Conservation (phyloP, 768 basidiomycete genomes). For the Termitomyces heimii region DNA sequence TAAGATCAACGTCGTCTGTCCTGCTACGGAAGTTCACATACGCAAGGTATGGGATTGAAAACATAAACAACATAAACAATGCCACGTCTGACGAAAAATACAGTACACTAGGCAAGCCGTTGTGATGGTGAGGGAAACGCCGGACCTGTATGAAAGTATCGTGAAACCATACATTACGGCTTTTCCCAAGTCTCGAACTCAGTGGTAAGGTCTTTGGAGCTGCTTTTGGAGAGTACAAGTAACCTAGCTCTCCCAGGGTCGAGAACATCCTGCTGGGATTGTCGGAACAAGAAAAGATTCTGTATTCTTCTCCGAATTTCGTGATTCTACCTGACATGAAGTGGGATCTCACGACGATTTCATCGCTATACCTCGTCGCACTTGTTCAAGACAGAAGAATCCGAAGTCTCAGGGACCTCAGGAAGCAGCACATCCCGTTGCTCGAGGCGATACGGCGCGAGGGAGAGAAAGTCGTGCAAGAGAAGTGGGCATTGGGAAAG, state of each 20-base stretch:
- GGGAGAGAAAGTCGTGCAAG: conserved; percentile 44
- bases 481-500: conserved; percentile 58
- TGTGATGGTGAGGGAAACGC: conserved; percentile 78
- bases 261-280: conserved; percentile 73
- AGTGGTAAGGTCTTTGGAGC: conserved; percentile 51
- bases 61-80: not conserved
- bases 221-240: not conserved
- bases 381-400: conserved; percentile 60
- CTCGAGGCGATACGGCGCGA: conserved; percentile 59
- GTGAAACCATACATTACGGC: conserved; percentile 76
- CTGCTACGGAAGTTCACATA: conserved; percentile 88
- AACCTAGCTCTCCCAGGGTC: conserved; percentile 50
- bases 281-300: conserved; percentile 69
- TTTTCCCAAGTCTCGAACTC: conserved; percentile 70
- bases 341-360: conserved; percentile 80
- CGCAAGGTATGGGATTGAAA: conserved; percentile 49
- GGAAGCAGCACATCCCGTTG: conserved; percentile 55
- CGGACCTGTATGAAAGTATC: conserved; percentile 61
- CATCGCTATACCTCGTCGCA: conserved; percentile 81
- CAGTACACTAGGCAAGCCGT: conserved; percentile 75
- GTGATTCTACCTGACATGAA: conserved; percentile 94
- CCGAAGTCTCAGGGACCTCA: conserved; percentile 72
- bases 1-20: conserved; percentile 80
- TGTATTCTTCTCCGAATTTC: conserved; percentile 61
- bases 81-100: not conserved